Base-by-base conservation (phyloP, 148 eudicot genomes). In the Spergularia marina region DNA sequence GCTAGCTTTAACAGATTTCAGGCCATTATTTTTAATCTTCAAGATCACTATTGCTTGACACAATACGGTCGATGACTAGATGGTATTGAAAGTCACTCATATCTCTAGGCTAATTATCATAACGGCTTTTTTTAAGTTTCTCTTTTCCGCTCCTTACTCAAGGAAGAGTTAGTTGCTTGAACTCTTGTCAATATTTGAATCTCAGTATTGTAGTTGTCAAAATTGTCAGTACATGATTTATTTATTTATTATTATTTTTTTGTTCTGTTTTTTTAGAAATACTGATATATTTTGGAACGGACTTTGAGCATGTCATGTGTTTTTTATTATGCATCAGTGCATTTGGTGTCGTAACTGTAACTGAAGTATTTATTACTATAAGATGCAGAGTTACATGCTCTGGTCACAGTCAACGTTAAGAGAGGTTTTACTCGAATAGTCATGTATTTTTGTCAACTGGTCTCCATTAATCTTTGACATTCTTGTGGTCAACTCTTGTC, bases 401-500 rank as follows among this genome's bases (percentile, higher is more conserved):
- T 53, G 30, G 30, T 49, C 15, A 23, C 14, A 7, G 8, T 41
- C 30, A 0, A 6, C 21, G n/a, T 44, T 44, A 3, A 30, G 40
- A 47, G 70, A n/a, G 71, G 18, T 75, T 64, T 44, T 34, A n/a
- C 25, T 17, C 55, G 56, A 21, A 25, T 52, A 40, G 60, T 40
- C 63, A 30, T 53, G 52, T 63, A 67, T 71, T 36, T 52, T 67
- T 44, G 16, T 68, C 18, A n/a, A 65, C 13, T 65, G 53, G 25
- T 57, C 41, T 65, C 36, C 44, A 7, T 57, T 18, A 41, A 12
- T 78, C 40, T 81, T 36, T 67, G 25, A 60, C 55, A 51, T 77
- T 70, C 81, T 39, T 65, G 6, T 67, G 36, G 56, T 66, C 49
- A 34, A n/a, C n/a, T n/a, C n/a, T n/a, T n/a, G n/a, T n/a, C n/a